Conservation (phyloP, 345 rosid genomes). For the Diplotaxis tenuifolia region DNA sequence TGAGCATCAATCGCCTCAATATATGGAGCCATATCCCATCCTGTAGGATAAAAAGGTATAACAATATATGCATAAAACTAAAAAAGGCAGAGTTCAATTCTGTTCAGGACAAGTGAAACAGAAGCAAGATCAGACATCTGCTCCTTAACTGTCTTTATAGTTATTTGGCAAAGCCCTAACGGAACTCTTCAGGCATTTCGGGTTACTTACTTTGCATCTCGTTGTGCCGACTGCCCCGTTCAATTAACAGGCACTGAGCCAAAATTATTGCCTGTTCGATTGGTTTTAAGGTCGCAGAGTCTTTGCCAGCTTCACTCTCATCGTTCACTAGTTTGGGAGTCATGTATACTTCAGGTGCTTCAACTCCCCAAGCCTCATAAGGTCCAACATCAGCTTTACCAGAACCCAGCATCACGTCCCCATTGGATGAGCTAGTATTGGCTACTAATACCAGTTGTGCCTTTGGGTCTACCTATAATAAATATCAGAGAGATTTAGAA, state of each 20-base stretch:
- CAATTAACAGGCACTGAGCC: slow-evolving; percentile 78
- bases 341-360: slow-evolving; percentile 61
- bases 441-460: slow-evolving; percentile 77
- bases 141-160: neutral
- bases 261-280: slow-evolving; percentile 76
- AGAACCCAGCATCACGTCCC: slow-evolving; percentile 35
- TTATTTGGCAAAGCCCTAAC: neutral
- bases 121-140: neutral
- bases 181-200: neutral
- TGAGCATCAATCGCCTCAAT: slow-evolving; percentile 93
- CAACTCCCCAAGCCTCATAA: slow-evolving; percentile 41
- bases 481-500: slow-evolving; percentile 25
- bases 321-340: slow-evolving; percentile 64
- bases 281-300: slow-evolving; percentile 44
- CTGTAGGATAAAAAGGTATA: slow-evolving; percentile 42
- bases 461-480: slow-evolving; percentile 69
- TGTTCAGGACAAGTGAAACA: neutral
- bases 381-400: slow-evolving; percentile 35
- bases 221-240: slow-evolving; percentile 73
- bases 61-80: too few relatives aligned
- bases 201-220: slow-evolving; percentile 79
- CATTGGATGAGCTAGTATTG: slow-evolving; percentile 41
- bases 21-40: slow-evolving; percentile 98
- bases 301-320: slow-evolving; percentile 38
- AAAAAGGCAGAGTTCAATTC: neutral